Conservation (phyloP, 2,329 filamentous ascomycete genomes). For the Exophiala calicioides region DNA sequence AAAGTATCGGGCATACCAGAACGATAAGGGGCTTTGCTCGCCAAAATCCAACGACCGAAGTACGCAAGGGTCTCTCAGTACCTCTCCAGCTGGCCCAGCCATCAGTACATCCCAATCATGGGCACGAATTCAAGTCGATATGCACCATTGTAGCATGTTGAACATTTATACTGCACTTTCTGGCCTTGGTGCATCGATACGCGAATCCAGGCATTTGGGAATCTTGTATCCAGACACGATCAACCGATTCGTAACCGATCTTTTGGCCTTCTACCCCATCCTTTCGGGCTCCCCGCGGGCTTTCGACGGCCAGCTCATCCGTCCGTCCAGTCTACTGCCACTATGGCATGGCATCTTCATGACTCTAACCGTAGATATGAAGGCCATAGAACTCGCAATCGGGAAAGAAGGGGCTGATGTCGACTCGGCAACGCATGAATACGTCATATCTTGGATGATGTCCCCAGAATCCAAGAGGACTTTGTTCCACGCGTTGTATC, state of each 20-base stretch:
- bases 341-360: slow-evolving; percentile 20
- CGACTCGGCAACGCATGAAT: slow-evolving; percentile 3
- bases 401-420: slow-evolving; percentile 10
- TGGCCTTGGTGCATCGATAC: slow-evolving; percentile 17
- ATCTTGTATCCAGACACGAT: slow-evolving; percentile 6
- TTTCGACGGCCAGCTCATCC: background rate
- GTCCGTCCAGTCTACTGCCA: slow-evolving; percentile 18
- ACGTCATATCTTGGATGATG: slow-evolving; percentile 11
- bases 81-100: background rate
- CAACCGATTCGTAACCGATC: slow-evolving; percentile 17
- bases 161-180: slow-evolving; percentile 17
- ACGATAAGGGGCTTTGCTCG: too few species aligned
- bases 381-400: slow-evolving; percentile 12
- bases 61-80: background rate
- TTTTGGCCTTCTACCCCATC: slow-evolving; percentile 14
- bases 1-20: slow-evolving; percentile 6
- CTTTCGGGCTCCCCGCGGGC: slow-evolving; percentile 2
- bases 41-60: background rate
- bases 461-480: slow-evolving; percentile 16
- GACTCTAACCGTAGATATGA: slow-evolving; percentile 9
- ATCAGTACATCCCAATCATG: background rate
- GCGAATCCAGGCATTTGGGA: slow-evolving; percentile 15
- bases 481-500: slow-evolving; percentile 12
- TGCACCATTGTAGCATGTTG: slow-evolving; percentile 8
- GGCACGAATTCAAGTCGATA: background rate